These are phyloP conservation scores for Suhomyces anneliseae DNA, from an alignment of 1,139 yeast species.

Conservation along the genomic window DNA sequence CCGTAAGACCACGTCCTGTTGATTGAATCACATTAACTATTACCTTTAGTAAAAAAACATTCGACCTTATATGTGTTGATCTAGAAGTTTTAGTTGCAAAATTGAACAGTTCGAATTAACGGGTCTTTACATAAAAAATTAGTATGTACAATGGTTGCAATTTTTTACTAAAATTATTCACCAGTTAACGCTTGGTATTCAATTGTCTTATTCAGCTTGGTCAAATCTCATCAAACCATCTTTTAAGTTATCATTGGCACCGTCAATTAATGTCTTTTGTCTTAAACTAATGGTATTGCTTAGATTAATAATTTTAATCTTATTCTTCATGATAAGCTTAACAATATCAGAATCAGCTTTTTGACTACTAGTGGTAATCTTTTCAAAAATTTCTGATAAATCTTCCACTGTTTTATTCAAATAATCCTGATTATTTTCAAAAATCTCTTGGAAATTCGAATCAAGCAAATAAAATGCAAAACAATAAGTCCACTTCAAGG, in stretches of 20 bases:
- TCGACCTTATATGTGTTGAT: no score
- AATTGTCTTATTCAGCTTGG: no score
- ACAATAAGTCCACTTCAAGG: conserved; percentile 90
- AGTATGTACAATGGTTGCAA: no score
- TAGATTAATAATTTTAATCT: conserved; percentile 50
- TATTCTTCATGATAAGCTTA: conserved; percentile 44
- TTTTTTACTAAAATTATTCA: not conserved
- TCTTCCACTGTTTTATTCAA: conserved; percentile 77
- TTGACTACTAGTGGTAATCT: conserved; percentile 40
- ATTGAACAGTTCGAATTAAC: no score
- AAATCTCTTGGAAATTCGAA: conserved; percentile 53
- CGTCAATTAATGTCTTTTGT: conserved; percentile 49
- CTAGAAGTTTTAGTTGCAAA: no score
- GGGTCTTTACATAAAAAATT: no score
- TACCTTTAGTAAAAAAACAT: no score
- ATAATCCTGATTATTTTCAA: conserved; percentile 74
- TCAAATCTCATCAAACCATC: conserved; percentile 14
- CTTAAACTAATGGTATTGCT: conserved; percentile 48
- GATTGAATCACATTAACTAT: no score
- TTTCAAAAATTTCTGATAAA: conserved; percentile 69
- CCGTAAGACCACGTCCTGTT: no score
- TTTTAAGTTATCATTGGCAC: conserved; percentile 36
- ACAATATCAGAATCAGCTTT: conserved; percentile 23
- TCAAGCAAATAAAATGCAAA: conserved; percentile 67
- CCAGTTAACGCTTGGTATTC: not conserved